Evolutionary conservation across 345 rosid species (phyloP).

Genomic region (Hevea brasiliensis): DNA sequence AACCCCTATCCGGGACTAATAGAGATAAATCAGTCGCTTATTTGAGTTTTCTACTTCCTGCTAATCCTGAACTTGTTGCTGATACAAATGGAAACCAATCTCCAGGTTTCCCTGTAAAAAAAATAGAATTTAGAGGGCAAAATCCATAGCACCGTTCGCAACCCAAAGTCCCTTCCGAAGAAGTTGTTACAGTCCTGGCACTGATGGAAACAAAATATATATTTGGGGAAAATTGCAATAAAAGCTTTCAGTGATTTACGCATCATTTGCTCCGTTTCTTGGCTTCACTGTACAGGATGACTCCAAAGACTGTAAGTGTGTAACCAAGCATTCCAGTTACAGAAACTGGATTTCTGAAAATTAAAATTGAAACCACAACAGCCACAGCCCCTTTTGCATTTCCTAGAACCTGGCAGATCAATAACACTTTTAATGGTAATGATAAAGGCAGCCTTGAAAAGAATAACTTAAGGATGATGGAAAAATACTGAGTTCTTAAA

Average conservation of each 20-base stretch:
- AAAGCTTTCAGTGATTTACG: background rate
- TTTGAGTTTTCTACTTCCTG: slow-evolving; percentile 32
- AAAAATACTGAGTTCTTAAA: background rate
- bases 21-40: slow-evolving; percentile 41
- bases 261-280: slow-evolving; percentile 88
- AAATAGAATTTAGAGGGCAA: slow-evolving; percentile 23
- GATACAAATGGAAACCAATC: slow-evolving; percentile 40
- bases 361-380: slow-evolving; percentile 90
- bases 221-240: background rate
- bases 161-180: slow-evolving; percentile 18
- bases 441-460: background rate
- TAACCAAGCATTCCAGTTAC: slow-evolving; percentile 99
- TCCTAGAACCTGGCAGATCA: slow-evolving; percentile 75
- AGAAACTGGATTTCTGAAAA: slow-evolving; percentile 92
- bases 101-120: slow-evolving; percentile 33
- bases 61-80: slow-evolving; percentile 49
- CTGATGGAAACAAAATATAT: slow-evolving; percentile 28
- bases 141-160: slow-evolving; percentile 31
- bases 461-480: background rate
- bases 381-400: slow-evolving; percentile 99
- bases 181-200: slow-evolving; percentile 26
- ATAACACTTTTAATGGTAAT: background rate
- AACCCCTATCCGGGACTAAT: slow-evolving; percentile 34
- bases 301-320: slow-evolving; percentile 86
- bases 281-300: slow-evolving; percentile 92